Conservation (phyloP, 345 rosid species). For the Linum tenue region DNA sequence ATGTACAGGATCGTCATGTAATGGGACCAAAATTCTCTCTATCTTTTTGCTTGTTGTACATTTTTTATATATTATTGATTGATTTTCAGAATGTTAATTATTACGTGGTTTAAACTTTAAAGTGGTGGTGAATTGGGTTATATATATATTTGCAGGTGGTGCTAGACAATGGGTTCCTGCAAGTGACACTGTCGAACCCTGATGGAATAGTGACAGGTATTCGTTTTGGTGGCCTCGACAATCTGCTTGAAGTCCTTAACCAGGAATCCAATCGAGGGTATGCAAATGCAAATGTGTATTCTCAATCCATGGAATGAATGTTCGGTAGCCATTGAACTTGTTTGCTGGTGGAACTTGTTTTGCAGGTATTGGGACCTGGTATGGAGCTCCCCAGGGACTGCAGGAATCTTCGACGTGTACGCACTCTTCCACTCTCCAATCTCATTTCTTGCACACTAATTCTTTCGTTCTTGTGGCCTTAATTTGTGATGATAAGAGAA, state of each 20-base stretch:
- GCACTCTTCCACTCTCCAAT: not conserved
- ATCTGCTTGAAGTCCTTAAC: not conserved
- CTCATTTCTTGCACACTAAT: not conserved
- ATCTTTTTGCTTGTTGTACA: not conserved
- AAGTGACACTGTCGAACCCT: conserved; percentile 1
- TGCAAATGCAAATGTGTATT: not conserved
- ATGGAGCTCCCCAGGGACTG: conserved; percentile 1
- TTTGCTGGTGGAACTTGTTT: not conserved
- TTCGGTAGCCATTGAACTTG: too few relatives aligned
- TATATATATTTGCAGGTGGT: not conserved
- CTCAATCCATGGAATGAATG: too few relatives aligned
- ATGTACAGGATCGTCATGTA: not conserved
- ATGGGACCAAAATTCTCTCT: too few relatives aligned
- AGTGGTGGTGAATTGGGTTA: too few relatives aligned
- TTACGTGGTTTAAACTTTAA: too few relatives aligned
- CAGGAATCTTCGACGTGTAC: conserved; percentile 3
- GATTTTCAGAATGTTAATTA: too few relatives aligned
- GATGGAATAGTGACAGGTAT: not conserved
- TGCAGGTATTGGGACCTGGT: conserved; percentile 7
- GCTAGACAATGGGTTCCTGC: not conserved
- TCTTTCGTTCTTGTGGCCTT: not conserved
- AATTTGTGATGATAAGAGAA: not conserved
- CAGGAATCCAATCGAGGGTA: conserved; percentile 1
- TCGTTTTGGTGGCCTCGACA: not conserved
- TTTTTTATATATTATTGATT: not conserved